Percentiles rank a stretch among this genome's conserved stretches.
Conservation (phyloP, 345 rosid genomes). For the Rhodamnia argentea region DNA sequence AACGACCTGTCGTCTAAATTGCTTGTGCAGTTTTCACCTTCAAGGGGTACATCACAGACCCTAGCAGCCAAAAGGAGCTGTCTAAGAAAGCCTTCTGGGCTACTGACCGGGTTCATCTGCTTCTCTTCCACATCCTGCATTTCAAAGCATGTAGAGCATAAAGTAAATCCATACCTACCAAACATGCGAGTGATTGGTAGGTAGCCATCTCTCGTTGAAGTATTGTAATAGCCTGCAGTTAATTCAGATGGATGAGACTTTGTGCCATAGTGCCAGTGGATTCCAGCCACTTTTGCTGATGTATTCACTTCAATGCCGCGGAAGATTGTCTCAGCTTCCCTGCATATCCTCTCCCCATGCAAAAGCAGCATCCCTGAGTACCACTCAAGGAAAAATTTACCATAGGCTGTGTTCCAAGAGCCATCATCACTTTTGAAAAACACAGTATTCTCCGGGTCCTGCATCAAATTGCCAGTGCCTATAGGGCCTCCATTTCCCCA, state of each 20-base stretch:
- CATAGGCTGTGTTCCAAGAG: conserved; percentile 30
- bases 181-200: conserved; percentile 35
- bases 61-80: conserved; percentile 31
- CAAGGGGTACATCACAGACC: conserved; percentile 21
- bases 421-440: conserved; percentile 33
- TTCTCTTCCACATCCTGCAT: conserved; percentile 30
- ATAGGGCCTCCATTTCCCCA: conserved; percentile 39
- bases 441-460: conserved; percentile 26
- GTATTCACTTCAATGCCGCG: conserved; percentile 18
- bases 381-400: conserved; percentile 41
- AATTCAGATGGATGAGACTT: conserved; percentile 37
- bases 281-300: conserved; percentile 33
- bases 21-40: conserved; percentile 30
- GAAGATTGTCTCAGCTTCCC: conserved; percentile 31
- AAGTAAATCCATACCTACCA: conserved; percentile 20
- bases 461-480: conserved; percentile 21
- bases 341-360: conserved; percentile 40
- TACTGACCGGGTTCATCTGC: conserved; percentile 20
- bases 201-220: conserved; percentile 32
- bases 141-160: conserved; percentile 35
- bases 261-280: conserved; percentile 38
- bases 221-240: conserved; percentile 44
- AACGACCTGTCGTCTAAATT: conserved; percentile 21
- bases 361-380: conserved; percentile 36
- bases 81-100: conserved; percentile 35